A percentile compares a stretch with the other conserved stretches of the same genome.
These are phyloP conservation scores for Fusarium nanum DNA, from an alignment of 2,329 filamentous ascomycete genomes.

Conservation along the genomic window DNA sequence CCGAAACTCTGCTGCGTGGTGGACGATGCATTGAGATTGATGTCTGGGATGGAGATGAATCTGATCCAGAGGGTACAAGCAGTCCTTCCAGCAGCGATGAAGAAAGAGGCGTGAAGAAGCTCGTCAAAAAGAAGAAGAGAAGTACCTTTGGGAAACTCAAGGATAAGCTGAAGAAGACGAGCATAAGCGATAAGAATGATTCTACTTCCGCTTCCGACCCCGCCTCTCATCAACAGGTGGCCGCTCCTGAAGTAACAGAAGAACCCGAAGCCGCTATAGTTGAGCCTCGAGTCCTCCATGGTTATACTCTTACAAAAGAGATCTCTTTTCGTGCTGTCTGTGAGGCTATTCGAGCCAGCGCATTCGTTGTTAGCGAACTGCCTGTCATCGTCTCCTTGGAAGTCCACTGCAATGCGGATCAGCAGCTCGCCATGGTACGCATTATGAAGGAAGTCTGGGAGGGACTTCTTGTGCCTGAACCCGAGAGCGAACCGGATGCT, in stretches of 20 bases:
- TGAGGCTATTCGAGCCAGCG: constrained; percentile 79
- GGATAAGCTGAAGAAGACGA: constrained; percentile 65
- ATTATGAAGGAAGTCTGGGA: constrained; percentile 90
- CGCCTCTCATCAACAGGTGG: constrained; percentile 7
- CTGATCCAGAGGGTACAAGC: constrained; percentile 62
- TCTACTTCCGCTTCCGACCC: constrained; percentile 4
- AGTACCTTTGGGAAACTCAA: constrained; percentile 72
- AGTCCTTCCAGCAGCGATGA: constrained; percentile 59
- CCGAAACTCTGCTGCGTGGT: constrained; percentile 82
- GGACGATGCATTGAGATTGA: constrained; percentile 95
- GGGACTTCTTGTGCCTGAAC: constrained; percentile 73
- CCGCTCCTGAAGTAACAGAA: constrained; percentile 27
- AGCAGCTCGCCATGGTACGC: constrained; percentile 90
- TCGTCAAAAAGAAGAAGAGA: constrained; percentile 63
- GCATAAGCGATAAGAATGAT: constrained; percentile 54
- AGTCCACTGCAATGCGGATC: constrained; percentile 82
- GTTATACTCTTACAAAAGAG: constrained; percentile 90
- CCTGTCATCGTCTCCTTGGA: constrained; percentile 96
- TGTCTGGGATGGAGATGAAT: constrained; percentile 92
- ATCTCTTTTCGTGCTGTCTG: constrained; percentile 90
- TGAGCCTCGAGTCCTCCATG: constrained; percentile 86
- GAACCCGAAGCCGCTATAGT: constrained; percentile 50
- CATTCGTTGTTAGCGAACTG: constrained; percentile 78
- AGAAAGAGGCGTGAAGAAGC: constrained; percentile 61
- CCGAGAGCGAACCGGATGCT: constrained; percentile 57